Evolutionary conservation across 2,329 filamentous ascomycete genomes (phyloP).

Genomic region (Calonectria montana): DNA sequence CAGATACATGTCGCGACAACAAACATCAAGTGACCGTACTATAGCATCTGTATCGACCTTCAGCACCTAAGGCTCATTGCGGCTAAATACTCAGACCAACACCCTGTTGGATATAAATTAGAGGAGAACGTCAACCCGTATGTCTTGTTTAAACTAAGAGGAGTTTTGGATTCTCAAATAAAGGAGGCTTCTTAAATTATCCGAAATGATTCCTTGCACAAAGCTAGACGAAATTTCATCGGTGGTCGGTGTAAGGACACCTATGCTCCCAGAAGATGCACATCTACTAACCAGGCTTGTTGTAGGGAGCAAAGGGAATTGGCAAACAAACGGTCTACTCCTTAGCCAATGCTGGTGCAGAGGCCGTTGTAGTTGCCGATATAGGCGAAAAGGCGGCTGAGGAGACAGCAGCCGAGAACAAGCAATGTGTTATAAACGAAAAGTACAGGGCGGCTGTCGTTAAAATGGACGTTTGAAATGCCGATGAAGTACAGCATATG

Average conservation of each 20-base stretch:
- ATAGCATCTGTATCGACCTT: background rate
- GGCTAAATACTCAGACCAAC: background rate
- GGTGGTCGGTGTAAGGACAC: background rate
- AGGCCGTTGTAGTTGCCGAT: background rate
- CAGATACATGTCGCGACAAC: background rate
- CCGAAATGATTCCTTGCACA: background rate
- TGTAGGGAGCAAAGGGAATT: background rate
- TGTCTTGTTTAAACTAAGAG: background rate
- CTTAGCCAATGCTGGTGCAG: background rate
- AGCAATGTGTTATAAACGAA: background rate
- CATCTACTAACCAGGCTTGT: background rate
- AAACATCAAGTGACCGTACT: background rate
- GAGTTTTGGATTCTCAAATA: background rate
- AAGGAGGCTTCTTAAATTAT: background rate
- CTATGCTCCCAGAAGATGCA: background rate
- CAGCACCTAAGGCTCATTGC: background rate
- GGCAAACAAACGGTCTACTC: background rate
- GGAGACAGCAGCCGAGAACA: background rate
- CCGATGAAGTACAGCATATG: background rate
- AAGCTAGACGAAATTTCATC: background rate
- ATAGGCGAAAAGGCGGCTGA: background rate
- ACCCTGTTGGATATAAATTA: background rate
- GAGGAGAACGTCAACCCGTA: too few relatives aligned
- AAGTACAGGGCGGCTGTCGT: background rate
- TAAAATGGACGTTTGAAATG: background rate